Evolutionary conservation across 2,329 filamentous ascomycete genomes (phyloP).

Genomic region (Ophiostoma himal-ulmi): DNA sequence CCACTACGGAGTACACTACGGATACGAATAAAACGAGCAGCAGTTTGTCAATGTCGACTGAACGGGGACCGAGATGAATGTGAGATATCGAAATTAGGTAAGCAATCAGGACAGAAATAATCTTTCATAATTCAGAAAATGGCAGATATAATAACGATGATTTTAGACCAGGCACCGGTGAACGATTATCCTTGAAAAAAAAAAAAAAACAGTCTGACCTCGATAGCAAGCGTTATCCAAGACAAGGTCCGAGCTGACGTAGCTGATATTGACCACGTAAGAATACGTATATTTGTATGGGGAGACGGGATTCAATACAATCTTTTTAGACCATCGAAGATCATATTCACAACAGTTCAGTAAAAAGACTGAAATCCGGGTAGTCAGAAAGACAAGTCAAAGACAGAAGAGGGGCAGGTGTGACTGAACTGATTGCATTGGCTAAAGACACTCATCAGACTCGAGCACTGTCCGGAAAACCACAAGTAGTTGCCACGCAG

Average conservation of each 20-base stretch:
- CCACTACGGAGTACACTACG: conserved; percentile 11
- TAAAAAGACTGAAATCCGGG: not conserved
- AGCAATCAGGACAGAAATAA: not conserved
- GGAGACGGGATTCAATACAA: not conserved
- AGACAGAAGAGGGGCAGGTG: not conserved
- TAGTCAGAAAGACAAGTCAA: not conserved
- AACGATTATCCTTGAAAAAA: not conserved
- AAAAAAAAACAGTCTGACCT: not conserved
- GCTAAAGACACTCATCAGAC: no score
- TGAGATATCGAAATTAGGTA: not conserved
- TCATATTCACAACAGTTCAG: not conserved
- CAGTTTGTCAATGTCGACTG: not conserved
- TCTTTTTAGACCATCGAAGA: not conserved
- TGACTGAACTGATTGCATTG: no score
- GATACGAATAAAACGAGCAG: conserved; percentile 5
- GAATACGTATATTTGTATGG: not conserved
- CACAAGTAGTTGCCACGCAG: no score
- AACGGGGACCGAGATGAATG: not conserved
- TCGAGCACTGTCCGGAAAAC: no score
- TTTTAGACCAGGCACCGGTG: not conserved
- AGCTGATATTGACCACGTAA: not conserved
- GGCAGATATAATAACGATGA: not conserved
- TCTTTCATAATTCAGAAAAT: not conserved
- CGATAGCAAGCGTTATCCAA: conserved; percentile 3
- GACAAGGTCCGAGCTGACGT: conserved; percentile 5